These are phyloP conservation scores for Venturia aucupariae DNA, from an alignment of 2,329 filamentous ascomycete genomes.

Conservation along the genomic window DNA sequence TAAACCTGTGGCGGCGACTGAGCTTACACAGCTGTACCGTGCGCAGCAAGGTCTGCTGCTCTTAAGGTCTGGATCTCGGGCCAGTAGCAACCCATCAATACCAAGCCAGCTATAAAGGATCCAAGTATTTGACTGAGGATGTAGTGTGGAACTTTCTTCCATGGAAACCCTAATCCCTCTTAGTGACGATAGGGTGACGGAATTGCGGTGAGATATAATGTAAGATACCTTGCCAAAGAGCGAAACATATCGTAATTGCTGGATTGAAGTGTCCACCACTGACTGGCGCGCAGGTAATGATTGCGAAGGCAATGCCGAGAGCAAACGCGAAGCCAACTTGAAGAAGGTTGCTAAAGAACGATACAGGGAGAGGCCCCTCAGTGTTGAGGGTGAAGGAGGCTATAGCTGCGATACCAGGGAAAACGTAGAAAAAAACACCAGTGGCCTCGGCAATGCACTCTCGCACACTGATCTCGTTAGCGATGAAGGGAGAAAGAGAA, in stretches of 20 bases:
- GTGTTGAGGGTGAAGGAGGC: conserved; percentile 42
- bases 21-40: conserved; percentile 16
- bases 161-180: conserved; percentile 27
- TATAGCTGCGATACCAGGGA: conserved; percentile 44
- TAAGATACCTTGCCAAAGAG: conserved; percentile 40
- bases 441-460: conserved; percentile 49
- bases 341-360: conserved; percentile 41
- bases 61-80: conserved; percentile 6
- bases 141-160: conserved; percentile 48
- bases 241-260: conserved; percentile 32
- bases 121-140: conserved; percentile 49
- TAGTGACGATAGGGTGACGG: not conserved
- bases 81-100: conserved; percentile 38
- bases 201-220: conserved; percentile 37
- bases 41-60: conserved; percentile 8
- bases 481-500: not conserved
- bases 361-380: conserved; percentile 22
- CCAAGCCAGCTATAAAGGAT: conserved; percentile 45
- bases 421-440: conserved; percentile 48
- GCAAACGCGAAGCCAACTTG: conserved; percentile 48
- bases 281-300: conserved; percentile 46
- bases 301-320: conserved; percentile 49
- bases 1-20: conserved; percentile 36
- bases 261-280: conserved; percentile 50
- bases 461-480: conserved; percentile 36